Evolutionary conservation across 305 asterid species (phyloP), one percentile per base, ranked within the genome.

Genomic region (Fraxinus latifolia): DNA sequence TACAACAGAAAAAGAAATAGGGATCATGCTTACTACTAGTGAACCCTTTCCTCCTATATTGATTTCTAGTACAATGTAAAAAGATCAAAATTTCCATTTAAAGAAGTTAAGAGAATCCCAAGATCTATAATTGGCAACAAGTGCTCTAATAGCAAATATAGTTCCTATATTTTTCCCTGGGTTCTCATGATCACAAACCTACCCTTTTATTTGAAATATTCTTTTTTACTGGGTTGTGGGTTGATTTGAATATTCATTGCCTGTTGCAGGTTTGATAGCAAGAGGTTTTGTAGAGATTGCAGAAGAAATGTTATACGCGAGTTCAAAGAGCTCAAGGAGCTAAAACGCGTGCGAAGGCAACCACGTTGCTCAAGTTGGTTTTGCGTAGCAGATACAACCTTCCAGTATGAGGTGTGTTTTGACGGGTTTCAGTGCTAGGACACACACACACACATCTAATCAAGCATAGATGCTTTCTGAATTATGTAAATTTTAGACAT

Each of bases 211-310:
- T 71, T 31, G 39, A 71, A 68, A n/a, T 71, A 33, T 17, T 15
- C 42, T n/a, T 33, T 71, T 71, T n/a, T 31, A 33, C n/a, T 31
- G 23, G 42, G 21, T n/a, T 7, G 25, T 15, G 9, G 25, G 21
- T 36, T 70, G 76, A 71, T 31, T 15, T 71, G 44, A 23, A 31
- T 33, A 31, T 71, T 71, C 73, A 67, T 32, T 32, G 39, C 44
- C 25, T 32, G 76, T 82, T 31, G 82, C 97, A 96, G 99, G 92
- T 96, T 96, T 82, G 98, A 96, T 81, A 93, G 97, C 94, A 95
- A 96, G 89, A 91, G 98, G 87, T 96, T 96, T 83, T 96, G 99
- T 84, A 91, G 98, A 92, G 99, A 96, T 86, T 96, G 99, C 92
- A 87, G 98, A 87, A 95, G 96, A 89, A 96, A 96, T 85, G 99